A percentile compares a stretch with the other conserved stretches of the same genome.
Conservation (phyloP, 2,329 filamentous ascomycete genomes). For the Fusarium solani-melongenae region DNA sequence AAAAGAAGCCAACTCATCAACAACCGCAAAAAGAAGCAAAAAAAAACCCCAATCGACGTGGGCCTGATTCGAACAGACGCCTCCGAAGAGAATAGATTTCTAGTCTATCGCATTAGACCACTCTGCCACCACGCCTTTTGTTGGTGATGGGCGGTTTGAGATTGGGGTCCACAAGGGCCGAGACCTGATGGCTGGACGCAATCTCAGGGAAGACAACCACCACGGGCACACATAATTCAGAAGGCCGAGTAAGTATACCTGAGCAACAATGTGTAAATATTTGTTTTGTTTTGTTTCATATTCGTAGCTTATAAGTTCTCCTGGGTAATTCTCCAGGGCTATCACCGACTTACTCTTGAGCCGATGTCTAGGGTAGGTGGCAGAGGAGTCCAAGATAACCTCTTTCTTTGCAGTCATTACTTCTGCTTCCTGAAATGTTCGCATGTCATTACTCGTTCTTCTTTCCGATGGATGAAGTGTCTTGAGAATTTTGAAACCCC, state of each 20-base stretch:
- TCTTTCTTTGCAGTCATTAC: not conserved
- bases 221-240: not conserved
- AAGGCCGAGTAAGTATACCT: no score
- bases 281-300: not conserved
- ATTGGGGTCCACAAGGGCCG: not conserved
- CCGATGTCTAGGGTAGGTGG: not conserved
- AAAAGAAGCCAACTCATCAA: not conserved
- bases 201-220: no score
- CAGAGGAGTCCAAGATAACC: not conserved
- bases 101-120: conserved; percentile 7
- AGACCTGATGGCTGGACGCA: not conserved
- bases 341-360: not conserved
- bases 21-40: not conserved
- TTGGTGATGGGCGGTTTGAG: not conserved
- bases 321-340: not conserved
- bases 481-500: no score
- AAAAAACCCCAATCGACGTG: not conserved
- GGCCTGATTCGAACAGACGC: conserved; percentile 1
- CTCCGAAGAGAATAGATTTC: conserved; percentile 5
- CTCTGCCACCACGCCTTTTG: not conserved
- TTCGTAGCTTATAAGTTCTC: not conserved
- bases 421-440: not conserved
- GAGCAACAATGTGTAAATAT: not conserved
- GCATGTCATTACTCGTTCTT: no score
- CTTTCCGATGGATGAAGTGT: no score